These are phyloP conservation scores for Hirschioporus abietinus DNA, from an alignment of 768 basidiomycete genomes.

Conservation along the genomic window DNA sequence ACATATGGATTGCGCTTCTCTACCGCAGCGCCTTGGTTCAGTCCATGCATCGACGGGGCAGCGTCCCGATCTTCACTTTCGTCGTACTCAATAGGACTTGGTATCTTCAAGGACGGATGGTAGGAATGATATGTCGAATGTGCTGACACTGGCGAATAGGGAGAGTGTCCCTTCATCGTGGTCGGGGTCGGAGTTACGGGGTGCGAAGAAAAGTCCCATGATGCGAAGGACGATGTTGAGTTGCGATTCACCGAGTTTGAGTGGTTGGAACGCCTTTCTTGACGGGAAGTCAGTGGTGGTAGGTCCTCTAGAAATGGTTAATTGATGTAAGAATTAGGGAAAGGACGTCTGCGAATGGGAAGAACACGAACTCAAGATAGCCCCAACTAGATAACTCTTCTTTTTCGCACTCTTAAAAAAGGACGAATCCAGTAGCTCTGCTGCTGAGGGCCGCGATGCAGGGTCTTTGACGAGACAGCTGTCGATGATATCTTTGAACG, in stretches of 20 bases:
- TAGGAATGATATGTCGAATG: not conserved
- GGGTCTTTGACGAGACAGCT: conserved; percentile 85
- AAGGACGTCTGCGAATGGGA: too few species aligned
- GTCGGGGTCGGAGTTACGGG: not conserved
- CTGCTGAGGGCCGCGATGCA: conserved; percentile 69
- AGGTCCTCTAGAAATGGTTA: conserved; percentile 42
- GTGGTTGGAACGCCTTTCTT: conserved; percentile 54
- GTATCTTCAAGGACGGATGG: not conserved
- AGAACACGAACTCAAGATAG: conserved; percentile 58
- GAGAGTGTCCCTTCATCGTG: not conserved
- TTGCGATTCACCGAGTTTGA: conserved; percentile 32
- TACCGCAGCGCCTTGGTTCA: too few species aligned
- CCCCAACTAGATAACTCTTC: conserved; percentile 69
- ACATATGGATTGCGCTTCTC: not conserved
- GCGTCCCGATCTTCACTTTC: not conserved
- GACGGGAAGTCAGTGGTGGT: conserved; percentile 66
- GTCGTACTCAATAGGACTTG: not conserved
- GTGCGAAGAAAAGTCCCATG: conserved; percentile 65
- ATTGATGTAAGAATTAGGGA: too few species aligned
- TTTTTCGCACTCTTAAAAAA: conserved; percentile 82
- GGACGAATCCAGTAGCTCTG: conserved; percentile 65
- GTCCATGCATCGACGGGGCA: not conserved
- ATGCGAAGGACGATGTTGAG: conserved; percentile 47
- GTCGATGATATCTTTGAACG: conserved; percentile 80
- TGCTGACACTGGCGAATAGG: not conserved